Percentiles rank a stretch among this genome's conserved stretches.
Evolutionary conservation across 495 filamentous ascomycete species (phyloP).

Genomic region (Podospora pseudopauciseta): DNA sequence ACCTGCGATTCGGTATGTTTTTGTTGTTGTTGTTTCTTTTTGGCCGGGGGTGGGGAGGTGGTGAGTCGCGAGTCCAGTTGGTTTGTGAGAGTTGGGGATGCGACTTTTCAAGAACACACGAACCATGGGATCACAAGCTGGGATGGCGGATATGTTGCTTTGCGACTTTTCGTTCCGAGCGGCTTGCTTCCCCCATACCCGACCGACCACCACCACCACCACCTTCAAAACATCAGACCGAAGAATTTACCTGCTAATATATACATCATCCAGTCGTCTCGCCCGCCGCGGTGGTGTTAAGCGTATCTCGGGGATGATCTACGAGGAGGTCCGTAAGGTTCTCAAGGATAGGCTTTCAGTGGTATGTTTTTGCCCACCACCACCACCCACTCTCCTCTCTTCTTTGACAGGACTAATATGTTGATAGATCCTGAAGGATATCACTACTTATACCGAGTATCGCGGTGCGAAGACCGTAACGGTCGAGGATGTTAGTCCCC

Average conservation of each 20-base stretch:
- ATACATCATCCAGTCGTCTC: constrained; percentile 53
- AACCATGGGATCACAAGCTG: too few relatives aligned
- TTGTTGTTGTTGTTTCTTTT: neutral
- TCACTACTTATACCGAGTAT: constrained; percentile 51
- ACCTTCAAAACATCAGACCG: neutral
- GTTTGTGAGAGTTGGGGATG: too few relatives aligned
- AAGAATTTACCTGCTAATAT: neutral
- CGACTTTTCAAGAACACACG: too few relatives aligned
- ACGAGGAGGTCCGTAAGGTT: constrained; percentile 59
- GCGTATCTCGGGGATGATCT: constrained; percentile 65
- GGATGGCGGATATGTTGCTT: too few relatives aligned
- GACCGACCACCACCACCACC: neutral
- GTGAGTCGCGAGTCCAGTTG: neutral
- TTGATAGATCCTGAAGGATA: constrained; percentile 51
- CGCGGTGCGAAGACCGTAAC: constrained; percentile 57
- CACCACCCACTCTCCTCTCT: neutral
- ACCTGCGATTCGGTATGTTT: constrained; percentile 62
- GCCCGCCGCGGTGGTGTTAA: constrained; percentile 78
- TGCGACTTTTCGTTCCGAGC: neutral
- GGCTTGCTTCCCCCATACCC: too few relatives aligned
- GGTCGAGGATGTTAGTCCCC: constrained; percentile 54
- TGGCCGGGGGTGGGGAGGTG: neutral
- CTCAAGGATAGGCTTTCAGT: constrained; percentile 52
- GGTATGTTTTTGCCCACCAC: constrained; percentile 36
- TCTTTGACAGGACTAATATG: constrained; percentile 23